These are phyloP conservation scores for Aspergillus caelatus DNA, from an alignment of 2,329 filamentous ascomycete genomes.

Conservation along the genomic window DNA sequence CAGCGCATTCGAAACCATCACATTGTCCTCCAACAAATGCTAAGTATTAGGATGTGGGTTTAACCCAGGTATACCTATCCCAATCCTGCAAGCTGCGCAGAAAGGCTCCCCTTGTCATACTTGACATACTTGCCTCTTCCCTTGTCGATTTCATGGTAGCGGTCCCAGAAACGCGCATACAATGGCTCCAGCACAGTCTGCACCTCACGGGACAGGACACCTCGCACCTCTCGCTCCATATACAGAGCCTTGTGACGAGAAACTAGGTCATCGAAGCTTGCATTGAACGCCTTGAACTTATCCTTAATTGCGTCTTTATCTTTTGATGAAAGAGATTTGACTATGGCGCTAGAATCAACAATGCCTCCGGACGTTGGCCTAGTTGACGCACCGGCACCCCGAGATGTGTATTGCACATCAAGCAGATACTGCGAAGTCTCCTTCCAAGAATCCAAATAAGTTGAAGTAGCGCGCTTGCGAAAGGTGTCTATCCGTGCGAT, in stretches of 20 bases:
- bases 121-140: constrained; percentile 98
- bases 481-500: constrained; percentile 74
- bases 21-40: neutral
- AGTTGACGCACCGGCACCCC: constrained; percentile 50
- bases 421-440: constrained; percentile 83
- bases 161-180: constrained; percentile 93
- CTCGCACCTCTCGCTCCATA: constrained; percentile 89
- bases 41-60: neutral
- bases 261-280: constrained; percentile 86
- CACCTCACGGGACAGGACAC: constrained; percentile 78
- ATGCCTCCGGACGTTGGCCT: constrained; percentile 69
- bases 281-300: constrained; percentile 92
- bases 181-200: constrained; percentile 91
- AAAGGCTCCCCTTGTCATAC: constrained; percentile 85
- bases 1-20: neutral
- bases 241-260: constrained; percentile 76
- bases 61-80: constrained; percentile 18
- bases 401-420: constrained; percentile 89
- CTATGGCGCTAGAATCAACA: constrained; percentile 77
- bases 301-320: constrained; percentile 96
- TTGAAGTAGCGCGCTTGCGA: constrained; percentile 80
- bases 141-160: constrained; percentile 97
- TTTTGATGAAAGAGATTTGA: constrained; percentile 82
- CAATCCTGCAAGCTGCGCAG: constrained; percentile 59
- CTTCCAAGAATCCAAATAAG: constrained; percentile 86